Evolutionary conservation across 306 rosid genomes (phyloP), one percentile per base, ranked within the genome.

Genomic region (Inga oerstediana): DNA sequence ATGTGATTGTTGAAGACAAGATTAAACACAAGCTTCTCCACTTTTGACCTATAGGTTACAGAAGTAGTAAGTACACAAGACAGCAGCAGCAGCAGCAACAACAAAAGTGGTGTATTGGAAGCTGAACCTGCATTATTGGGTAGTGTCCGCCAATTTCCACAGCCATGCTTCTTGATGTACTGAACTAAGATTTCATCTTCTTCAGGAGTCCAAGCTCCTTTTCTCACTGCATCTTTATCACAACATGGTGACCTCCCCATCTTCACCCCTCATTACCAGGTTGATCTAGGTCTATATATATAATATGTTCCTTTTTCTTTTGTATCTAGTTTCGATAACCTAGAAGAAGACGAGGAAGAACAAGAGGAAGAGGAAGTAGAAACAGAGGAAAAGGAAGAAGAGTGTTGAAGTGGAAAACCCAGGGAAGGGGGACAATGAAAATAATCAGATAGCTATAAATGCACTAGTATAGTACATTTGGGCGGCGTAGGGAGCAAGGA

Each of bases 161-260:
- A 83, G 41, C 92, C 91, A 74, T 87, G 85, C 35, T 87, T 80
- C 22, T 79, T 77, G 84, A 89, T 87, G 85, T 87, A 86, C 19
- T 89, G 75, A 64, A 70, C 84, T 11, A 89, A 86, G 35, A 87
- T 49, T 84, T 84, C 45, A 12, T 89, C 91, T 86, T 89, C 92
- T 86, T 89, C 88, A 77, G 89, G 91, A 44, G 87, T 84, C 92
- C 92, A 89, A 77, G 91, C 84, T 27, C 92, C 92, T 56, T 81
- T 87, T 72, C 22, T 71, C 52, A 71, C 75, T 71, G 37, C 75
- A 71, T 71, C 56, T 71, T 71, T 71, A 71, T 71, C 75, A 13
- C 75, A 71, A 44, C 75, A 71, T 7, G 75, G 75, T 71, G 75
- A 27, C 20, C 75, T 44, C 75, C 75, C 75, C 75, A 71, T 71